phyloP scores from a whole-genome alignment of 1,284 basidiomycete genomes.

The Naganishia liquefaciens region DNA sequence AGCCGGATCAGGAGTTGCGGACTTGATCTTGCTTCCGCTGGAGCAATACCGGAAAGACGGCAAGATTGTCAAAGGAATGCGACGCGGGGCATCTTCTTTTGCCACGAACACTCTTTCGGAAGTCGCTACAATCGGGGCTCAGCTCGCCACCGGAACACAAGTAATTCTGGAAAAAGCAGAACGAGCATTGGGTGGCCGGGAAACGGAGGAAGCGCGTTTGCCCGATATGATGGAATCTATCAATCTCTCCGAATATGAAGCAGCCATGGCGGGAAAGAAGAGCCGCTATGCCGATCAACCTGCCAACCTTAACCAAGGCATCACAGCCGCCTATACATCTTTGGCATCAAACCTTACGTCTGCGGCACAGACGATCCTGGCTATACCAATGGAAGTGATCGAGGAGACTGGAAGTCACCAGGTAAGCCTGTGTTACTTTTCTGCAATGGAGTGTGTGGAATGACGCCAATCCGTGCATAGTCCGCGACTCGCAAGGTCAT shows the following conservation, averaged over 20 bases:
- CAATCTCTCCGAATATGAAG: slow-evolving; percentile 61
- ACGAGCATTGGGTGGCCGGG: slow-evolving; percentile 72
- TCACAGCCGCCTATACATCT: slow-evolving; percentile 86
- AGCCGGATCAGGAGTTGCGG: slow-evolving; percentile 92
- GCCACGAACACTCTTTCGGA: slow-evolving; percentile 91
- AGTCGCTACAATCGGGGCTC: slow-evolving; percentile 91
- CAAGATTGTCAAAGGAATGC: slow-evolving; percentile 86
- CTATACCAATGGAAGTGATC: slow-evolving; percentile 98
- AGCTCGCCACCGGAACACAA: slow-evolving; percentile 92
- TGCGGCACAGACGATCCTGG: slow-evolving; percentile 96
- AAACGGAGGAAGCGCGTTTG: slow-evolving; percentile 31
- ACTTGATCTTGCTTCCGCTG: slow-evolving; percentile 91
- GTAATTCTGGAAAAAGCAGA: slow-evolving; percentile 96
- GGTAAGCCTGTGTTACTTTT: slow-evolving; percentile 38
- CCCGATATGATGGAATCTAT: slow-evolving; percentile 40
- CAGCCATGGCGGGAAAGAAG: slow-evolving; percentile 63
- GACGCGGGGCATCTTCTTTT: slow-evolving; percentile 88
- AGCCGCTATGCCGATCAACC: slow-evolving; percentile 93
- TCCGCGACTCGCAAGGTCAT: slow-evolving; percentile 89
- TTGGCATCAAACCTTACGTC: slow-evolving; percentile 80
- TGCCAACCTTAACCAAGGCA: slow-evolving; percentile 74
- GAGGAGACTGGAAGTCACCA: slow-evolving; percentile 80
- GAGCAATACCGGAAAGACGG: slow-evolving; percentile 97
- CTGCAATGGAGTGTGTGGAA: neutral
- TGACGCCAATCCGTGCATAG: slow-evolving; percentile 54